These are phyloP conservation scores for Penicillium sclerotigenum DNA, from an alignment of 2,329 filamentous ascomycete species.

Conservation along the genomic window DNA sequence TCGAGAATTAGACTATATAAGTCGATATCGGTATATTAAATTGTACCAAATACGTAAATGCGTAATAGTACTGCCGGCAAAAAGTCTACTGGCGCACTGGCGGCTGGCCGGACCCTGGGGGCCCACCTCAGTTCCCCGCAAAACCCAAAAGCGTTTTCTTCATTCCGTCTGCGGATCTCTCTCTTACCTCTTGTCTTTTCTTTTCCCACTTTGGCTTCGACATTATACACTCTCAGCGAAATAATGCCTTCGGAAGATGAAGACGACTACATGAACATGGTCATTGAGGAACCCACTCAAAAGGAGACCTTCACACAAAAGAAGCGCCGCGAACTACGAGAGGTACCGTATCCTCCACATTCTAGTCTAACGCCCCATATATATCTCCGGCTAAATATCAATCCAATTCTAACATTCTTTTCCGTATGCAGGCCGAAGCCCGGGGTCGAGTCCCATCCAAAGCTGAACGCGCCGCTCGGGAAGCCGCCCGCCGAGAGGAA, in stretches of 20 bases:
- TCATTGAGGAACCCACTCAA: constrained; percentile 65
- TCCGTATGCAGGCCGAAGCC: constrained; percentile 57
- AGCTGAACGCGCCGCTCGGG: constrained; percentile 73
- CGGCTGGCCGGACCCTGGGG: no score
- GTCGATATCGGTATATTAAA: no score
- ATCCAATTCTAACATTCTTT: constrained; percentile 10
- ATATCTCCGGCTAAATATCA: constrained; percentile 53
- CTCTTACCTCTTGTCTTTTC: neutral
- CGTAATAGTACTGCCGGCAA: no score
- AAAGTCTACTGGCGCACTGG: no score
- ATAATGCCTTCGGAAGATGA: constrained; percentile 52
- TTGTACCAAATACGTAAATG: no score
- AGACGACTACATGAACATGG: constrained; percentile 98
- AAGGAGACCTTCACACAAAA: constrained; percentile 64
- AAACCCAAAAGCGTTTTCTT: constrained; percentile 6
- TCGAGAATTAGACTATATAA: no score
- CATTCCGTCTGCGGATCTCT: constrained; percentile 1
- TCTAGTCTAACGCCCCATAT: neutral
- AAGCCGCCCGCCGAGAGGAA: constrained; percentile 67
- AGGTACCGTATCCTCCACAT: constrained; percentile 31
- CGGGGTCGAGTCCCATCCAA: constrained; percentile 70
- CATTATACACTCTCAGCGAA: neutral
- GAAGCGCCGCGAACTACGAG: constrained; percentile 53
- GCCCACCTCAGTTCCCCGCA: no score
- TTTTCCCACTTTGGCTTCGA: neutral